Base-by-base conservation (phyloP, 2,329 filamentous ascomycete species). In the Periconia macrospinosa region DNA sequence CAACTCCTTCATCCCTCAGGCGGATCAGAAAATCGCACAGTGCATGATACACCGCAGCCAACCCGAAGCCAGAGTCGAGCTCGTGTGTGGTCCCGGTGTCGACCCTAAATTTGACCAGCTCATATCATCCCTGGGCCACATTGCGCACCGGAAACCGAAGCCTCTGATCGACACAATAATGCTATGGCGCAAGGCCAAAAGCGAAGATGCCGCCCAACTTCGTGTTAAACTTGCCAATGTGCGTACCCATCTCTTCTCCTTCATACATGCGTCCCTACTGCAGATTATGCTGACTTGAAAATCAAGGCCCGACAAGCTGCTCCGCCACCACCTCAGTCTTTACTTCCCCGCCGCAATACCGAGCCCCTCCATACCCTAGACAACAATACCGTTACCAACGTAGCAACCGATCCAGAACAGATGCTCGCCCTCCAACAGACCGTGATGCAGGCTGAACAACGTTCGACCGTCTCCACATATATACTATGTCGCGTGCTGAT, bases 161-260 rank as follows among this genome's bases (percentile, higher is more conserved):
- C 90, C 92, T 6, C 77, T 99, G 48, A 97, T 99, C 66, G 94
- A 99, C 74, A 92, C 91, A 18, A 92, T 99, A 73, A 99, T 99
- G 91, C 83, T 96, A 30, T 99, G 94, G 94, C 87, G 94, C 52
- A 97, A 97, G 75, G 90, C 86, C 60, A 97, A 97, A 78, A 96
- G 92, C 60, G 93, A 97, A 74, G 86, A 89, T 19, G 92, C 92
- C 27, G 73, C 74, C 43, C 67, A 65, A 30, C 65, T 70, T 41
- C 66, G 70, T 15, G 53, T 61, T 5, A 67, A 68, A 55, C 54
- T 74, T 35, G 67, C 65, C 45, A 69, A 66, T 56, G 69, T 71
- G 55, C 37, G 65, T 56, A 44, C 14, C 5, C 46, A 2, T 30
- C 13, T 19, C 27, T 19, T 10, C 37, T 9, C n/a, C 6, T 14